These are phyloP conservation scores for Fomitopsis schrenkii DNA, from an alignment of 1,284 basidiomycete species.

Conservation along the genomic window DNA sequence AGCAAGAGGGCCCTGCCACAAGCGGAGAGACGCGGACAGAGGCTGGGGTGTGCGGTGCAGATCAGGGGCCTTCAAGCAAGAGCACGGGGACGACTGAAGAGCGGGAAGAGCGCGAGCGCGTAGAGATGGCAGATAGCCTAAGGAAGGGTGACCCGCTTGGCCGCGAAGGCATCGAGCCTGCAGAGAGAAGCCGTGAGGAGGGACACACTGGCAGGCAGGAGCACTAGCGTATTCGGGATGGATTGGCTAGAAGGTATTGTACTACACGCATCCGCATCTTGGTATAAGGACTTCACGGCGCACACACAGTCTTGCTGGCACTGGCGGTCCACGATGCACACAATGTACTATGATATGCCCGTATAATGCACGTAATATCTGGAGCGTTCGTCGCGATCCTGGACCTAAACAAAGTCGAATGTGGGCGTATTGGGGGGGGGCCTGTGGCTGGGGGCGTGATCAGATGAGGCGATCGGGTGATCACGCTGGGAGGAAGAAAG, in stretches of 20 bases:
- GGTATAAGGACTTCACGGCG: not conserved
- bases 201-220: not conserved
- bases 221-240: not conserved
- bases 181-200: not conserved
- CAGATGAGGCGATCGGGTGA: conserved; percentile 7
- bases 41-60: not conserved
- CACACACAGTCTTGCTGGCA: not conserved
- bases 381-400: not conserved
- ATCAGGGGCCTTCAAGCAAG: not conserved
- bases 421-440: not conserved
- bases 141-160: conserved; percentile 15
- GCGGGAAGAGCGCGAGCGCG: conserved; percentile 20
- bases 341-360: not conserved
- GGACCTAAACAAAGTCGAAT: not conserved
- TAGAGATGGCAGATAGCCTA: conserved; percentile 29
- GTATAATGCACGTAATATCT: conserved; percentile 1
- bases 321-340: not conserved
- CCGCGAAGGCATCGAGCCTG: not conserved
- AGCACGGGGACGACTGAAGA: not conserved
- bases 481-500: not conserved
- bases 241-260: not conserved
- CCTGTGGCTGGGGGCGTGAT: not conserved
- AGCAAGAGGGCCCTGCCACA: conserved; percentile 1
- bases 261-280: not conserved
- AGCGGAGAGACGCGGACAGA: not conserved